Base-by-base conservation (phyloP, 768 basidiomycete species). In the Lactarius akahatsu region DNA sequence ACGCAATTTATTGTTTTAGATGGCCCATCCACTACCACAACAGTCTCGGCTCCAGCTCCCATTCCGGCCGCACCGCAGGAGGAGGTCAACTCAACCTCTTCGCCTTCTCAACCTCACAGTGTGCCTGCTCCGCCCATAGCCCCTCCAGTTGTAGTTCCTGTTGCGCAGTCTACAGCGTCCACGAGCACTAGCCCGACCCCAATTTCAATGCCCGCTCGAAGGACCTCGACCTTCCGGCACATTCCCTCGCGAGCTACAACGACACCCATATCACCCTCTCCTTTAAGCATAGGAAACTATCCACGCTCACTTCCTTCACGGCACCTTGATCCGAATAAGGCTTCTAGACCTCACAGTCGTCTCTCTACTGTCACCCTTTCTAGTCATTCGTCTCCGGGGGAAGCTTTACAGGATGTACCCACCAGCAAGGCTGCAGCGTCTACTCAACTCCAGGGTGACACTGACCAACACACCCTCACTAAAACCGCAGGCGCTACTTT, bases 201-300 rank as follows among this genome's bases (percentile, higher is more conserved):
- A 23, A 23, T 40, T 41, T 30, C 43, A 36, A 45, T 69, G 3
- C 60, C 72, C 11, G 63, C 73, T 11, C 73, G 78, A 56, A 84
- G 78, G 68, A 70, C 78, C 3, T 82, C 86, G 1, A 85, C 84
- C 0, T 85, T 86, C 72, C 80, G 86, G 32, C 83, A 80, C 57
- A 71, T 87, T 23, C 82, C 82, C 28, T 74, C 79, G 45, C 74
- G 76, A 6, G 30, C 67, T 20, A 38, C 74, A n/a, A 65, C 74
- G 36, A 16, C 73, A 5, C 65, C 76, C 1, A 30, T 76, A 15
- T 69, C 74, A 16, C 73, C 77, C 1, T 80, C 80, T 16, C 76
- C 80, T 9, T 71, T 80, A 18, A 76, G 79, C 8, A 74, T 76
- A 0, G 70, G 66, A 41, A 64, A 69, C 11, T 68, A 71, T 55